Percentiles rank a stretch among this genome's conserved stretches.
These are phyloP conservation scores for Chloromonas sp. DNA, from an alignment of 163 green algal genomes.

Conservation along the genomic window DNA sequence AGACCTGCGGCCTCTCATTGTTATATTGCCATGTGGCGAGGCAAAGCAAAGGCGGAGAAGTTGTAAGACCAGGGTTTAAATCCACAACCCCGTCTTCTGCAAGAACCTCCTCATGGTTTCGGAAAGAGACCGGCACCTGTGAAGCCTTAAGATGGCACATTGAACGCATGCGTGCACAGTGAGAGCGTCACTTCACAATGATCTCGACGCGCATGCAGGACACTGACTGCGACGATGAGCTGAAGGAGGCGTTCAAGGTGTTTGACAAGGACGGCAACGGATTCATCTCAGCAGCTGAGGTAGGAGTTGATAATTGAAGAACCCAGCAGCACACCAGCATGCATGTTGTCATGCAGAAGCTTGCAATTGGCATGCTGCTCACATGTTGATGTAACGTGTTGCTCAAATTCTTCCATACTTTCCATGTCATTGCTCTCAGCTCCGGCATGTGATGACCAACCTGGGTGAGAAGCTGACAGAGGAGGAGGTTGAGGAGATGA, in stretches of 20 bases:
- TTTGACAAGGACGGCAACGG: conserved; percentile 91
- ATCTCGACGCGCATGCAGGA: conserved; percentile 54
- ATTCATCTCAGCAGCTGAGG: conserved; percentile 96
- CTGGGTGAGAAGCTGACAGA: conserved; percentile 98
- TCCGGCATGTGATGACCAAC: conserved; percentile 99
- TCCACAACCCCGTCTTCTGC: too few relatives aligned
- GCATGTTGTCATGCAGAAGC: neutral
- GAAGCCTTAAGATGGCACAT: too few relatives aligned
- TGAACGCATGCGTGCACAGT: too few relatives aligned
- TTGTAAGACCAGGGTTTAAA: too few relatives aligned
- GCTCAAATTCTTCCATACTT: too few relatives aligned
- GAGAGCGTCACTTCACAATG: too few relatives aligned
- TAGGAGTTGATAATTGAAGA: conserved; percentile 13
- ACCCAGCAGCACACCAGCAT: neutral
- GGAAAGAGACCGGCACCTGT: too few relatives aligned
- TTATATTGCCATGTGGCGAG: too few relatives aligned
- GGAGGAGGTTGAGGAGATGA: conserved; percentile 99
- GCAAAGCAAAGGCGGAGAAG: too few relatives aligned
- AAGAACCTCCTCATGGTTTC: too few relatives aligned
- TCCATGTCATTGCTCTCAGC: conserved; percentile 33
- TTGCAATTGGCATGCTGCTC: neutral
- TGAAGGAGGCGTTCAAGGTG: conserved; percentile 98
- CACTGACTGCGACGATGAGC: conserved; percentile 95
- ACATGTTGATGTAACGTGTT: too few relatives aligned
- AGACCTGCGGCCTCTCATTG: too few relatives aligned